A percentile compares a stretch with the other conserved stretches of the same genome.
Conservation (phyloP, 176 grass and related monocot genomes). For the Panicum miliaceum region DNA sequence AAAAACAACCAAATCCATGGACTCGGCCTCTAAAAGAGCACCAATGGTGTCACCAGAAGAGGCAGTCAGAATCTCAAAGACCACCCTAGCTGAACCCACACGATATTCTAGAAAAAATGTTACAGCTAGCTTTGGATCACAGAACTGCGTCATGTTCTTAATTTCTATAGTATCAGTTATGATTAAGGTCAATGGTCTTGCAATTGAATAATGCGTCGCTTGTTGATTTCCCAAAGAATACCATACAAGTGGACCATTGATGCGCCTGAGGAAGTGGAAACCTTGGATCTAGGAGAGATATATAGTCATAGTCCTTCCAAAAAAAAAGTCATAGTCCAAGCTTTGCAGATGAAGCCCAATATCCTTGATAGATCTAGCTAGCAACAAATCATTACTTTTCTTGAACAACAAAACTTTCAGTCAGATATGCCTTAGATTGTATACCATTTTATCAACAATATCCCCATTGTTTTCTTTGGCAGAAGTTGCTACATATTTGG, state of each 20-base stretch:
- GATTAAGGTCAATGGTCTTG: constrained; percentile 63
- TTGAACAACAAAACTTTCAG: background rate
- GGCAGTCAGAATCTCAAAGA: constrained; percentile 44
- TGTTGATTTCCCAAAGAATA: constrained; percentile 37
- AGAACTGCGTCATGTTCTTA: constrained; percentile 21
- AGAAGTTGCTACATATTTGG: background rate
- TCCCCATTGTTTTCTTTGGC: background rate
- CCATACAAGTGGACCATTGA: constrained; percentile 33
- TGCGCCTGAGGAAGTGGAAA: constrained; percentile 28
- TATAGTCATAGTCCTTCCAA: constrained; percentile 26
- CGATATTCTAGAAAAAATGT: constrained; percentile 34
- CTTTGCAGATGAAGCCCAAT: constrained; percentile 37
- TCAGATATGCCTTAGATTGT: constrained; percentile 24
- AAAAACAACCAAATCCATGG: constrained; percentile 51
- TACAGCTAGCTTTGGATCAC: constrained; percentile 57
- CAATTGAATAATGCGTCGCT: constrained; percentile 37
- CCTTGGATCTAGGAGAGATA: constrained; percentile 59
- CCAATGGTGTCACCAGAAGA: constrained; percentile 37
- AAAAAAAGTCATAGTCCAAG: constrained; percentile 40
- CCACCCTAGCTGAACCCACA: constrained; percentile 34
- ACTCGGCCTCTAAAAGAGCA: constrained; percentile 24
- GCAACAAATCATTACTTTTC: constrained; percentile 23
- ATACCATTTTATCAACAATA: constrained; percentile 6
- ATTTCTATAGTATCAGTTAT: constrained; percentile 33
- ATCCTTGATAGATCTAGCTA: constrained; percentile 39